phyloP scores from a whole-genome alignment of 148 eudicot species.

The Drosera capensis region DNA sequence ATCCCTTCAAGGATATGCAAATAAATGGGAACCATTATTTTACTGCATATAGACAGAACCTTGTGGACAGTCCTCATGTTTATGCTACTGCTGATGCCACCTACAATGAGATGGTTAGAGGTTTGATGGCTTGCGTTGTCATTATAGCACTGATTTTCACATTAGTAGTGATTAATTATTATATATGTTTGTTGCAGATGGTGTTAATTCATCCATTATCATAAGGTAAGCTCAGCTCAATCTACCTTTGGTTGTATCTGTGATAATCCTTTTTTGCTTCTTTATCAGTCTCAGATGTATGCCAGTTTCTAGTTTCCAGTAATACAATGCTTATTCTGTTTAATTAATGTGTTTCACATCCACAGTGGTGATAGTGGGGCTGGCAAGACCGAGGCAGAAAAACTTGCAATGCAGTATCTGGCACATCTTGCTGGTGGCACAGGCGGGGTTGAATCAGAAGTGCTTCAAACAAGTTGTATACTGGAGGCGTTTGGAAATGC shows the following conservation, averaged over 20 bases:
- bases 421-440: conserved; percentile 69
- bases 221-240: conserved; percentile 55
- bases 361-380: conserved; percentile 96
- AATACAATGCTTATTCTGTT: background rate
- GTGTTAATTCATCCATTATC: conserved; percentile 65
- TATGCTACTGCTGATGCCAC: conserved; percentile 64
- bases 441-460: conserved; percentile 52
- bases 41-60: conserved; percentile 51
- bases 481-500: conserved; percentile 97
- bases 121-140: conserved; percentile 17
- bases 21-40: conserved; percentile 47
- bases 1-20: conserved; percentile 74
- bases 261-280: background rate
- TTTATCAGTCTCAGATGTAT: background rate
- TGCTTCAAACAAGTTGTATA: conserved; percentile 64
- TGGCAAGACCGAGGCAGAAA: conserved; percentile 97
- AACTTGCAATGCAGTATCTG: conserved; percentile 82
- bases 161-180: conserved; percentile 1
- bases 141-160: conserved; percentile 8
- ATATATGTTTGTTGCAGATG: conserved; percentile 46
- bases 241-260: background rate
- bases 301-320: background rate
- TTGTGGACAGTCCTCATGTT: conserved; percentile 78
- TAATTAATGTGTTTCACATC: conserved; percentile 1
- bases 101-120: conserved; percentile 74